A percentile compares a stretch with the other conserved stretches of the same genome.
These are phyloP conservation scores for Lycium barbarum DNA, from an alignment of 257 asterid genomes.

Conservation along the genomic window DNA sequence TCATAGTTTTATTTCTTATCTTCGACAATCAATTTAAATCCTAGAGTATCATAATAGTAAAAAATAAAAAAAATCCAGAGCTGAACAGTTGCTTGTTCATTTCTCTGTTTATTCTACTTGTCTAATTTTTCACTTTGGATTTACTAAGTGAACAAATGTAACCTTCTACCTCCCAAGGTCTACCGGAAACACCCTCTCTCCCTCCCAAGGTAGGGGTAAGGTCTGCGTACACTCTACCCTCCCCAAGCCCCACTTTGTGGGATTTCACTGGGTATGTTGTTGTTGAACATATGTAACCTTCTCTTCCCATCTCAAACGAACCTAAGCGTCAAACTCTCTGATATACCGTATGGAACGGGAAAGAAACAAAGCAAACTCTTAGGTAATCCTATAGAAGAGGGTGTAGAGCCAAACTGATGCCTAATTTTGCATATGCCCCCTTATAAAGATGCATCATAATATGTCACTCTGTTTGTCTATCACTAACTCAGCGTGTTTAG, in stretches of 20 bases:
- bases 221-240: no score
- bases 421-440: neutral
- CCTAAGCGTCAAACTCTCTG: neutral
- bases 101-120: neutral
- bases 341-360: neutral
- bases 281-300: neutral
- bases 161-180: neutral
- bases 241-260: no score
- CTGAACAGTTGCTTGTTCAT: neutral
- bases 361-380: conserved; percentile 5
- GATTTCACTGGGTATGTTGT: no score
- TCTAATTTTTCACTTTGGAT: neutral
- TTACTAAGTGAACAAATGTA: neutral
- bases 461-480: neutral
- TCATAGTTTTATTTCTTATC: neutral
- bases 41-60: neutral
- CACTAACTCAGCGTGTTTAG: neutral
- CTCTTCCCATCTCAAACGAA: conserved; percentile 3
- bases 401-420: conserved; percentile 8
- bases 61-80: neutral
- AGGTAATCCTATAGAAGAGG: neutral
- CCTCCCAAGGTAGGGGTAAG: no score
- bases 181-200: no score
- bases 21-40: neutral
- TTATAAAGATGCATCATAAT: neutral